These are phyloP conservation scores for Penicillium freii DNA, from an alignment of 2,329 filamentous ascomycete genomes.

Conservation along the genomic window DNA sequence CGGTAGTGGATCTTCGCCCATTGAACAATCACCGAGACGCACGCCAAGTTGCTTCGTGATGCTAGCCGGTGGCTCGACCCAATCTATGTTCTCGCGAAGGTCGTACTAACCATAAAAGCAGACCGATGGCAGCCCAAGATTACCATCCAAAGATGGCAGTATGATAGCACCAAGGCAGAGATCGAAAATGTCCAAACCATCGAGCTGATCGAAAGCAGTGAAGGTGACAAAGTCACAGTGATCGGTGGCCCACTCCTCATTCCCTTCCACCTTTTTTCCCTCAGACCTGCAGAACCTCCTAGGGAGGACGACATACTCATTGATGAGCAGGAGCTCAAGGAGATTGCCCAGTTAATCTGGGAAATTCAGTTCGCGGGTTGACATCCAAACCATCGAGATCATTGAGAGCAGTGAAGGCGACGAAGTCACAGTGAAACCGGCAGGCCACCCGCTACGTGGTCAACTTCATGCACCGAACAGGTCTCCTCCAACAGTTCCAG, in stretches of 20 bases:
- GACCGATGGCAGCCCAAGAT: not conserved
- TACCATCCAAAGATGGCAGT: constrained; percentile 5
- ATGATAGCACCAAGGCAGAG: not conserved
- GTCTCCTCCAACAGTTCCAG: too few relatives aligned
- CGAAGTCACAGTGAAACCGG: too few relatives aligned
- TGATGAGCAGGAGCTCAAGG: constrained; percentile 1
- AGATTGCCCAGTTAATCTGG: constrained; percentile 2
- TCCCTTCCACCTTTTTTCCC: constrained; percentile 5
- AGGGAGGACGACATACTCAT: not conserved
- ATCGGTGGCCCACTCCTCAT: not conserved
- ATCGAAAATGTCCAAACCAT: not conserved
- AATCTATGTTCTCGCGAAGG: not conserved
- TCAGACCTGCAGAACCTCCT: not conserved
- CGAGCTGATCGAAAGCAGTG: not conserved
- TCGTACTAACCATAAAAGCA: constrained; percentile 1
- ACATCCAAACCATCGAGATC: too few relatives aligned
- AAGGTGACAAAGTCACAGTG: constrained; percentile 2
- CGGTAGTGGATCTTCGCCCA: too few relatives aligned
- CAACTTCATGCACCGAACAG: too few relatives aligned
- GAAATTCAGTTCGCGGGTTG: not conserved
- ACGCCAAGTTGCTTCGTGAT: not conserved
- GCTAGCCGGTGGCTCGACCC: not conserved
- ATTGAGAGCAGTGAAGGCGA: too few relatives aligned
- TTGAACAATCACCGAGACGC: not conserved
- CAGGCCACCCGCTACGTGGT: too few relatives aligned